Percentiles rank a stretch among this genome's conserved stretches.
Evolutionary conservation across 768 basidiomycete species (phyloP).

Genomic region (Melanogaster broomeanus): DNA sequence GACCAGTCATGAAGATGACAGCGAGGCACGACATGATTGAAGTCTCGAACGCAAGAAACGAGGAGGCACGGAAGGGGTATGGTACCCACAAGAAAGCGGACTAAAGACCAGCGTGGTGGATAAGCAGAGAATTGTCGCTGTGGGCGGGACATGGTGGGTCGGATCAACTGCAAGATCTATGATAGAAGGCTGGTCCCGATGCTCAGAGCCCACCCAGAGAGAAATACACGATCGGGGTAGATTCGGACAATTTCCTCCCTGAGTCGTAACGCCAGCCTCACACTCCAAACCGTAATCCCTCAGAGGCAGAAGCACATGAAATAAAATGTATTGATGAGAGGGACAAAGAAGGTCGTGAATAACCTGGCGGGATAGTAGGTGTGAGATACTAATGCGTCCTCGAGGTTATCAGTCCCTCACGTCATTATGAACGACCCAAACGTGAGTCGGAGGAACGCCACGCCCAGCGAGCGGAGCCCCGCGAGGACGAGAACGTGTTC

Average conservation of each 20-base stretch:
- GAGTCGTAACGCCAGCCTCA: slow-evolving; percentile 16
- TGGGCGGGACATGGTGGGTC: background rate
- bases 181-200: background rate
- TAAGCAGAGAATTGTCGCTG: slow-evolving; percentile 1
- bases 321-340: slow-evolving; percentile 10
- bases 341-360: slow-evolving; percentile 8
- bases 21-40: slow-evolving; percentile 14
- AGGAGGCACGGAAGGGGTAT: background rate
- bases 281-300: background rate
- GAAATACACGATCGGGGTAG: background rate
- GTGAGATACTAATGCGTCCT: background rate
- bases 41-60: background rate
- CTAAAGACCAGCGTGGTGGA: background rate
- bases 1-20: slow-evolving; percentile 20
- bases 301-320: slow-evolving; percentile 9
- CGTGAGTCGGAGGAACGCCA: background rate
- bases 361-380: background rate
- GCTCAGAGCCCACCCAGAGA: background rate
- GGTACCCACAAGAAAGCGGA: background rate
- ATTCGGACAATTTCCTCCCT: slow-evolving; percentile 6
- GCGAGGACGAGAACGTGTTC: background rate
- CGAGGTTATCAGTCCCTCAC: background rate
- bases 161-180: too few relatives aligned
- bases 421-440: slow-evolving; percentile 2
- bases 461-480: background rate